Percentiles rank a stretch among this genome's conserved stretches.
These are phyloP conservation scores for Daldinia bambusicola DNA, from an alignment of 495 filamentous ascomycete species.

Conservation along the genomic window DNA sequence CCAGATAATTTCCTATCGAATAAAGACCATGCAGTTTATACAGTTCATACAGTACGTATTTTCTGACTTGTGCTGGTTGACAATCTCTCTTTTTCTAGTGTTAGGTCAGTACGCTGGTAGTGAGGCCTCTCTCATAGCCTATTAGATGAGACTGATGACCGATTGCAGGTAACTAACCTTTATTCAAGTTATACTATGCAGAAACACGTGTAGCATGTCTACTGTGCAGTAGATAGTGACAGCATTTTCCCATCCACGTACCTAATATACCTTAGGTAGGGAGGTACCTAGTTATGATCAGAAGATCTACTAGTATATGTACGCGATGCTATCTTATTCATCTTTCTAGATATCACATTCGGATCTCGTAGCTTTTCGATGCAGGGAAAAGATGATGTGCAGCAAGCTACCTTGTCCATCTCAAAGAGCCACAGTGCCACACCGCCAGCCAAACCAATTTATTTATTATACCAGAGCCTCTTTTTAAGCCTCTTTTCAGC, in stretches of 20 bases:
- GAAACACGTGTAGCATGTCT: neutral
- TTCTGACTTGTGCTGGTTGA: too few relatives aligned
- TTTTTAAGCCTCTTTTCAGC: constrained; percentile 6
- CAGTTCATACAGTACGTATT: too few relatives aligned
- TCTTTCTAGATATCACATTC: neutral
- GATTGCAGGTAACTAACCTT: neutral
- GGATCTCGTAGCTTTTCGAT: constrained; percentile 3
- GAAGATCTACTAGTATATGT: neutral
- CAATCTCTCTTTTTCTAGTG: too few relatives aligned
- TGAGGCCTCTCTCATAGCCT: neutral
- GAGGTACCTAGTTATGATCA: too few relatives aligned
- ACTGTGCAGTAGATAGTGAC: neutral
- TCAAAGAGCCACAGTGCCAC: constrained; percentile 9
- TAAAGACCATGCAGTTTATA: neutral
- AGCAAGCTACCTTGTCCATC: constrained; percentile 14
- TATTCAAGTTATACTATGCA: neutral
- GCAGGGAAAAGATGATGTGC: constrained; percentile 23
- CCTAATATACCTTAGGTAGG: too few relatives aligned
- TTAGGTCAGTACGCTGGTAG: neutral
- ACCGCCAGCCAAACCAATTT: constrained; percentile 26
- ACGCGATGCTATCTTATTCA: neutral
- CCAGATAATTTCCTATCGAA: neutral
- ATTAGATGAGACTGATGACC: neutral
- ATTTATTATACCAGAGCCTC: constrained; percentile 31
- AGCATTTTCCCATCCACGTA: neutral